These are phyloP conservation scores for Paxillus rubicundulus DNA, from an alignment of 768 basidiomycete species.

Conservation along the genomic window DNA sequence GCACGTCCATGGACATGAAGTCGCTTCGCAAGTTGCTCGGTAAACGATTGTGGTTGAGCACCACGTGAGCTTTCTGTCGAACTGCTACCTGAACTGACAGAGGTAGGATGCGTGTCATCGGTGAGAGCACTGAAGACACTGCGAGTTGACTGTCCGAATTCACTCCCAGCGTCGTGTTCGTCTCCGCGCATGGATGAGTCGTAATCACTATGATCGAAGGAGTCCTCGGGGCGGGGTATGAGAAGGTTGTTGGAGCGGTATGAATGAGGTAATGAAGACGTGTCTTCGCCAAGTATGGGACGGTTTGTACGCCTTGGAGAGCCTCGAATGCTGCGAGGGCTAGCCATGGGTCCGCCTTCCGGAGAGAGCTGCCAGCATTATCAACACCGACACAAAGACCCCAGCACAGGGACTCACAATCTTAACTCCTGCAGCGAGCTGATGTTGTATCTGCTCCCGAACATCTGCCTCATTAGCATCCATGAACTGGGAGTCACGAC, in stretches of 20 bases:
- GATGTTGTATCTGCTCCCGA: conserved; percentile 84
- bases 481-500: conserved; percentile 80
- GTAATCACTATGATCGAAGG: conserved; percentile 39
- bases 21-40: conserved; percentile 63
- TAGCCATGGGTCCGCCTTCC: conserved; percentile 55
- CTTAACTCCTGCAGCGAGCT: conserved; percentile 70
- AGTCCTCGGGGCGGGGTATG: conserved; percentile 44
- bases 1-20: conserved; percentile 49
- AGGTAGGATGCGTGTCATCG: conserved; percentile 56
- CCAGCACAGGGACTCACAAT: conserved; percentile 45
- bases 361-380: conserved; percentile 53
- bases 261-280: conserved; percentile 38
- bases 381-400: conserved; percentile 12
- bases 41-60: conserved; percentile 46
- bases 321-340: conserved; percentile 65
- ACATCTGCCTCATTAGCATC: conserved; percentile 84
- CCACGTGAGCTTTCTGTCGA: conserved; percentile 34
- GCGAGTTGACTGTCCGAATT: conserved; percentile 49
- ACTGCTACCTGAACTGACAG: conserved; percentile 47
- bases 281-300: conserved; percentile 32
- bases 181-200: conserved; percentile 46
- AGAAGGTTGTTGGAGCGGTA: conserved; percentile 43
- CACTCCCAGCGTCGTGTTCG: conserved; percentile 55
- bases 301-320: conserved; percentile 60
- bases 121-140: conserved; percentile 34